phyloP scores from a whole-genome alignment of 257 asterid genomes.

The Rauvolfia tetraphylla region DNA sequence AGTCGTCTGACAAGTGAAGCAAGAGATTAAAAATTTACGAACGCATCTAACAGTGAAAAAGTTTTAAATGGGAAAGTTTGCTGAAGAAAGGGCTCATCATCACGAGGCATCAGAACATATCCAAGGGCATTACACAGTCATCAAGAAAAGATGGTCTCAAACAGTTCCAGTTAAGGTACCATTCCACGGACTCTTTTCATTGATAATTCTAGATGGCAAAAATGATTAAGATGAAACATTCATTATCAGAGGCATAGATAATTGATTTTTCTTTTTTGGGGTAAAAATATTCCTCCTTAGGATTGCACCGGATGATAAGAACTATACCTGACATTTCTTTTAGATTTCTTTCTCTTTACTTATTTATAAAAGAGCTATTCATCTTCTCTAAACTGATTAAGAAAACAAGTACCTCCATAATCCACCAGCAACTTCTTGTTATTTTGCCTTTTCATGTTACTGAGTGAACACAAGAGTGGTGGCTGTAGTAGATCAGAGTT shows the following conservation, averaged over 20 bases:
- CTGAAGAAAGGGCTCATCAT: slow-evolving; percentile 8
- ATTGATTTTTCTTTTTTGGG: neutral
- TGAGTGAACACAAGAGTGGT: neutral
- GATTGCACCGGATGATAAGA: neutral
- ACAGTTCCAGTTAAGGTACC: slow-evolving; percentile 8
- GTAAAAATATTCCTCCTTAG: too few relatives aligned
- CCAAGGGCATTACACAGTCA: slow-evolving; percentile 1
- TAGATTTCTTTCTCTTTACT: neutral
- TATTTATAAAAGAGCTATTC: neutral
- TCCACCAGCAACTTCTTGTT: neutral
- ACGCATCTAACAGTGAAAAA: neutral
- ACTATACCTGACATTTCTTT: neutral
- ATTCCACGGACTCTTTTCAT: neutral
- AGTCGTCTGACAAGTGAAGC: neutral
- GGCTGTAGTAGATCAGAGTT: neutral
- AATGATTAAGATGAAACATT: neutral
- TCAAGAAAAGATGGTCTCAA: slow-evolving; percentile 11
- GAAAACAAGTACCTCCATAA: neutral
- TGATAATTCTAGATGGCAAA: neutral
- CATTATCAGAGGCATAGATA: neutral
- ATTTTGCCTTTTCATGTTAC: neutral
- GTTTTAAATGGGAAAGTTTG: slow-evolving; percentile 10
- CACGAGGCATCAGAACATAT: neutral
- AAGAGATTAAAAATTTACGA: neutral
- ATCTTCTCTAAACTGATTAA: neutral